These are phyloP conservation scores for Eutrema yunnanense DNA, from an alignment of 345 rosid species.

Conservation along the genomic window DNA sequence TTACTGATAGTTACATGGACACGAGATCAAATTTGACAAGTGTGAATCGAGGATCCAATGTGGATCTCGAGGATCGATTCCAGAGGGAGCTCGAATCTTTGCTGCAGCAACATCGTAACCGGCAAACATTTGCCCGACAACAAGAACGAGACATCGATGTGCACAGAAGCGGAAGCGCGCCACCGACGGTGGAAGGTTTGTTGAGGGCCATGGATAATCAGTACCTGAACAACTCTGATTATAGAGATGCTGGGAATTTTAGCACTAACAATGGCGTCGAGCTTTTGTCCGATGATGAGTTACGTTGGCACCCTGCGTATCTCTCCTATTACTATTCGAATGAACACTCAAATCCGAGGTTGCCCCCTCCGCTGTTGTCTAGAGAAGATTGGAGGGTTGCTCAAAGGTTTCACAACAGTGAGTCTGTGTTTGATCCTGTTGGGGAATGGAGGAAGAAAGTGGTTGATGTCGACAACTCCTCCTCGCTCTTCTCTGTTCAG, in stretches of 20 bases:
- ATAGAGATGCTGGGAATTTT: conserved; percentile 27
- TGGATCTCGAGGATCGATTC: conserved; percentile 50
- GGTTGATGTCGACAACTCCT: conserved; percentile 35
- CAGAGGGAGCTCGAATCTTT: conserved; percentile 66
- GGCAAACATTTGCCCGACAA: conserved; percentile 33
- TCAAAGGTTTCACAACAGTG: conserved; percentile 71
- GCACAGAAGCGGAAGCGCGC: conserved; percentile 87
- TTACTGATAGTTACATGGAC: conserved; percentile 49
- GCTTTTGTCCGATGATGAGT: conserved; percentile 64
- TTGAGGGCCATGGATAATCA: conserved; percentile 65
- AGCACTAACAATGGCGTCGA: conserved; percentile 25
- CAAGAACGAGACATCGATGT: conserved; percentile 48
- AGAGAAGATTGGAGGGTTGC: conserved; percentile 90
- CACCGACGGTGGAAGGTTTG: conserved; percentile 92
- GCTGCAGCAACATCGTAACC: conserved; percentile 48
- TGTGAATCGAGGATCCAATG: conserved; percentile 40
- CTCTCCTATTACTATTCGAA: conserved; percentile 72
- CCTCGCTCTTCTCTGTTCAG: conserved; percentile 68
- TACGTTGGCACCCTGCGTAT: conserved; percentile 75
- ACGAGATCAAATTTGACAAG: conserved; percentile 45
- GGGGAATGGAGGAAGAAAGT: conserved; percentile 50
- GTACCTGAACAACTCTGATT: conserved; percentile 38
- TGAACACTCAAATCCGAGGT: conserved; percentile 73
- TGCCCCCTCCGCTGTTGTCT: conserved; percentile 79
- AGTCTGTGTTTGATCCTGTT: conserved; percentile 43